phyloP scores from a whole-genome alignment of 305 asterid genomes.

The Fraxinus xanthoxyloides region DNA sequence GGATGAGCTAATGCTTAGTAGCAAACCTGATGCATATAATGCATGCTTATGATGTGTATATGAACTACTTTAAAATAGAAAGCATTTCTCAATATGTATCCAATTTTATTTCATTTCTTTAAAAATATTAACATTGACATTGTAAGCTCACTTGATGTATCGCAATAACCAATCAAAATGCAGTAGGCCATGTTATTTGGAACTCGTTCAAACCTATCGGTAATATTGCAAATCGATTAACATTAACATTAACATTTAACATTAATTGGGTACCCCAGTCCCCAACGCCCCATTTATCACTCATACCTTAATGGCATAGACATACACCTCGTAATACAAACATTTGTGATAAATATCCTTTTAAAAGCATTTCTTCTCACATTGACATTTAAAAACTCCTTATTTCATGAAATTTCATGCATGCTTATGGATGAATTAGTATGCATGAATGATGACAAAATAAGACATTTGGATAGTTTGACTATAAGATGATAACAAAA shows the following conservation, averaged over 20 bases:
- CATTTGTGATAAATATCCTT: neutral
- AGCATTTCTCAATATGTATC: neutral
- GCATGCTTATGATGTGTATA: neutral
- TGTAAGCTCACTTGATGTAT: neutral
- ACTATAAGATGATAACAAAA: neutral
- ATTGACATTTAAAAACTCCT: neutral
- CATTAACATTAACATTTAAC: neutral
- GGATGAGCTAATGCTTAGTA: neutral
- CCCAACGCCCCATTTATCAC: neutral
- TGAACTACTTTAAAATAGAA: neutral
- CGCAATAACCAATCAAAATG: neutral
- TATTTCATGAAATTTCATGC: neutral
- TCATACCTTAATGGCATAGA: neutral
- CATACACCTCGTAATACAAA: neutral
- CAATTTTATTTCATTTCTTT: neutral
- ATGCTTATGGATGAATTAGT: neutral
- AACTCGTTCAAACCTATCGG: neutral
- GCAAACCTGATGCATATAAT: neutral
- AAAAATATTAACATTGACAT: no score
- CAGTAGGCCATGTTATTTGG: neutral
- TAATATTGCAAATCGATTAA: neutral
- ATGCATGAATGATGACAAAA: neutral
- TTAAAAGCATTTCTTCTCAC: neutral
- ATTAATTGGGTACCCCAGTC: neutral
- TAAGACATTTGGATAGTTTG: neutral